phyloP scores from a whole-genome alignment of 1,284 basidiomycete genomes.

The Trichosporon coremiiforme region DNA sequence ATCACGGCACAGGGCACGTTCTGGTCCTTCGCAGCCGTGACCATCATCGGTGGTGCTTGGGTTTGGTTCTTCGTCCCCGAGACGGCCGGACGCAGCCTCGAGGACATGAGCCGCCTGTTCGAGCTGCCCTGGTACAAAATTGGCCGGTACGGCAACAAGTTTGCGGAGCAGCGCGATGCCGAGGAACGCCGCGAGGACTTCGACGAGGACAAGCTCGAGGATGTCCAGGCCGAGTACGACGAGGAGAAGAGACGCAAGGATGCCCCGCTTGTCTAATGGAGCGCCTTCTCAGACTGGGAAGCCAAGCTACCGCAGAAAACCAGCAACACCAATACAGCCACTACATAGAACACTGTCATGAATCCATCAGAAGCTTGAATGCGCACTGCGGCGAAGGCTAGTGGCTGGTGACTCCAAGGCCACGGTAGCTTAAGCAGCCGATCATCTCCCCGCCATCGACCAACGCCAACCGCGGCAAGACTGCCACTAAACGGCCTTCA shows the following conservation, averaged over 20 bases:
- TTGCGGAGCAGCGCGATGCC: constrained; percentile 20
- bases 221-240: neutral
- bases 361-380: neutral
- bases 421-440: neutral
- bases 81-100: constrained; percentile 33
- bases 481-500: neutral
- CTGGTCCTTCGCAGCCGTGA: constrained; percentile 38
- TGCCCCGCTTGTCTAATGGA: neutral
- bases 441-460: neutral
- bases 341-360: neutral
- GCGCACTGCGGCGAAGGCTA: too few species aligned
- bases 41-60: constrained; percentile 33
- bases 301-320: too few species aligned
- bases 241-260: neutral
- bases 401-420: neutral
- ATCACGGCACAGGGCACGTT: constrained; percentile 36
- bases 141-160: constrained; percentile 23
- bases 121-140: constrained; percentile 29
- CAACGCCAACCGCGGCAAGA: neutral
- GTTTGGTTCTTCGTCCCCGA: constrained; percentile 41
- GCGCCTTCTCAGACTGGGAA: too few species aligned
- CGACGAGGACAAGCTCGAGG: constrained; percentile 19
- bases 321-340: neutral
- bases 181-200: constrained; percentile 25
- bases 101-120: constrained; percentile 34